Conservation (phyloP, 192 early-diverging fungal genomes). For the Podila verticillata region DNA sequence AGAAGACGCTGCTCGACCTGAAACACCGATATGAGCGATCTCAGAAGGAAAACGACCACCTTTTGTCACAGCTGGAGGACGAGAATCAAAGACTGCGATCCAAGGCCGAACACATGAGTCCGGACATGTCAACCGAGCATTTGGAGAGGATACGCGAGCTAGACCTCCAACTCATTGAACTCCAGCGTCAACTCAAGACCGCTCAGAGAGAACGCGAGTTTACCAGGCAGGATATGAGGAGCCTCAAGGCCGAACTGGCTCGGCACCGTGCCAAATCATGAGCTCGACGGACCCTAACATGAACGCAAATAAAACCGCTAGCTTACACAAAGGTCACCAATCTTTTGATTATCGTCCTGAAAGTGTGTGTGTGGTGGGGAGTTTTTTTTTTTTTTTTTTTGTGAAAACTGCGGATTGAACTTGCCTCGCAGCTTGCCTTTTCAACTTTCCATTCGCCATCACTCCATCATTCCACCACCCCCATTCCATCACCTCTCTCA, state of each 20-base stretch:
- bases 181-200: conserved; percentile 24
- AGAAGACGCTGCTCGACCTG: conserved; percentile 35
- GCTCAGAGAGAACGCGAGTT: conserved; percentile 39
- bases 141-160: conserved; percentile 36
- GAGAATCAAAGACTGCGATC: conserved; percentile 30
- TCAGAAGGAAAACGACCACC: conserved; percentile 33
- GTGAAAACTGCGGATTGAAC: too few relatives aligned
- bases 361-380: too few relatives aligned
- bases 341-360: too few relatives aligned
- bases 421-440: too few relatives aligned
- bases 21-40: conserved; percentile 41
- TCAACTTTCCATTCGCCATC: too few relatives aligned
- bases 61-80: conserved; percentile 25
- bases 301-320: too few relatives aligned
- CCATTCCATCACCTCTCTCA: too few relatives aligned
- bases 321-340: too few relatives aligned
- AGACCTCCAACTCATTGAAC: conserved; percentile 19
- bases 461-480: too few relatives aligned
- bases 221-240: conserved; percentile 38
- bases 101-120: conserved; percentile 21
- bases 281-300: too few relatives aligned
- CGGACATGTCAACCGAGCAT: conserved; percentile 36
- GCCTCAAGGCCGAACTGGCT: conserved; percentile 27
- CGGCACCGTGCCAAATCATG: too few relatives aligned
- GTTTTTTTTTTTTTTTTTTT: too few relatives aligned